Percentiles rank a stretch among this genome's conserved stretches.
phyloP scores from a whole-genome alignment of 352 stramenopile species.

The Aphanomyces cochlioides region DNA sequence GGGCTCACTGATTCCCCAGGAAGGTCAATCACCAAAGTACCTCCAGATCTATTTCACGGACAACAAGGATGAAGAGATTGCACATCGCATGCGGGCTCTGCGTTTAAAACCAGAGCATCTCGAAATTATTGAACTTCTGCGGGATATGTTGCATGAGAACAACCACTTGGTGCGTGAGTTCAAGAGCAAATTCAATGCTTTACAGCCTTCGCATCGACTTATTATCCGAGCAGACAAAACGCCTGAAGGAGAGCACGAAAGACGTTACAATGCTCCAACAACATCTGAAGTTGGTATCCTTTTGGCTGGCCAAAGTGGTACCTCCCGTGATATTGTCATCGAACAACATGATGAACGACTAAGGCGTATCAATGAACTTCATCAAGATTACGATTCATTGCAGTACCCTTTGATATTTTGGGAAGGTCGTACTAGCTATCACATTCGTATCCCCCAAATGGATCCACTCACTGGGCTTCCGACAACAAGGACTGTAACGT shows the following conservation, averaged over 20 bases:
- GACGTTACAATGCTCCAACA: constrained; percentile 3
- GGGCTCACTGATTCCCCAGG: background rate
- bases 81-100: background rate
- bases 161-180: constrained; percentile 4
- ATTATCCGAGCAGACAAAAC: background rate
- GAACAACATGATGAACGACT: background rate
- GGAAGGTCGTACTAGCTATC: background rate
- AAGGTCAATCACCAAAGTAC: background rate
- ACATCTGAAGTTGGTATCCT: background rate
- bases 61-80: background rate
- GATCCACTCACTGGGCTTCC: background rate
- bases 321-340: background rate
- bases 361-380: background rate
- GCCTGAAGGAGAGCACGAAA: background rate
- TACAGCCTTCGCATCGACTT: background rate
- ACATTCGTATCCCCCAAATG: background rate
- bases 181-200: background rate
- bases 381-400: background rate
- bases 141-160: background rate
- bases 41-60: constrained; percentile 4
- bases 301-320: background rate
- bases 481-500: background rate
- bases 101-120: background rate
- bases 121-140: background rate
- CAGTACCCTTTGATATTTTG: constrained; percentile 4